Percentiles rank a stretch among this genome's conserved stretches.
These are phyloP conservation scores for Diaporthe sp. DNA, from an alignment of 2,329 filamentous ascomycete species.

Conservation along the genomic window DNA sequence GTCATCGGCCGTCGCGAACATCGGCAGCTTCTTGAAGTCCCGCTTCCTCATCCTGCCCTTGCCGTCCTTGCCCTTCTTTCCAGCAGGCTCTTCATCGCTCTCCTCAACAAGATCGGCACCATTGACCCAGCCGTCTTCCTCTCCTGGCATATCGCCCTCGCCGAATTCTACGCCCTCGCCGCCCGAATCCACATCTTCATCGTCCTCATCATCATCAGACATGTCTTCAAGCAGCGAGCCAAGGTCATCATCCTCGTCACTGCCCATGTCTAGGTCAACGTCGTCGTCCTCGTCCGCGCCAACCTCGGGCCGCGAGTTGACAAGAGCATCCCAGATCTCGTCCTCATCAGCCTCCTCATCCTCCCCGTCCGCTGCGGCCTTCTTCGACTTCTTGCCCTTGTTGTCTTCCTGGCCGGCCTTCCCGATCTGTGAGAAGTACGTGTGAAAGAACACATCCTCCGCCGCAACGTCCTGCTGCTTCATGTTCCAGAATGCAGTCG, in stretches of 20 bases:
- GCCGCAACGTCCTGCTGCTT: conserved; percentile 88
- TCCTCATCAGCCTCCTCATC: conserved; percentile 77
- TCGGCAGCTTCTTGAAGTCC: conserved; percentile 90
- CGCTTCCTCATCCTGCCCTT: conserved; percentile 75
- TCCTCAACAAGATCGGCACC: conserved; percentile 67
- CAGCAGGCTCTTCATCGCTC: conserved; percentile 54
- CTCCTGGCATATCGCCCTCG: conserved; percentile 55
- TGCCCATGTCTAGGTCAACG: conserved; percentile 63
- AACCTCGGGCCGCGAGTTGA: conserved; percentile 83
- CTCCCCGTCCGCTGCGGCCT: conserved; percentile 62
- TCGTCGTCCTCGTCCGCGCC: conserved; percentile 72
- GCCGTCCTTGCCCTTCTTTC: conserved; percentile 49
- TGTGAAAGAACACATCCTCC: conserved; percentile 98
- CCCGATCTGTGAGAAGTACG: conserved; percentile 87
- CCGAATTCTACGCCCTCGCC: conserved; percentile 57
- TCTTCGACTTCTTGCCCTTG: conserved; percentile 49
- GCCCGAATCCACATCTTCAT: conserved; percentile 57
- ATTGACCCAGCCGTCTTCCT: conserved; percentile 65
- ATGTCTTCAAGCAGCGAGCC: conserved; percentile 46
- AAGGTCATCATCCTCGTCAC: conserved; percentile 61
- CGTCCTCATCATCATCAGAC: conserved; percentile 58
- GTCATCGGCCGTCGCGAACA: conserved; percentile 93
- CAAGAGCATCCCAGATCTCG: conserved; percentile 93
- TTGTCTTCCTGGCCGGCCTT: conserved; percentile 71
- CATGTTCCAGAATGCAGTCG: conserved; percentile 91